phyloP scores from a whole-genome alignment of 1,284 basidiomycete species.

The Tilletia caries region DNA sequence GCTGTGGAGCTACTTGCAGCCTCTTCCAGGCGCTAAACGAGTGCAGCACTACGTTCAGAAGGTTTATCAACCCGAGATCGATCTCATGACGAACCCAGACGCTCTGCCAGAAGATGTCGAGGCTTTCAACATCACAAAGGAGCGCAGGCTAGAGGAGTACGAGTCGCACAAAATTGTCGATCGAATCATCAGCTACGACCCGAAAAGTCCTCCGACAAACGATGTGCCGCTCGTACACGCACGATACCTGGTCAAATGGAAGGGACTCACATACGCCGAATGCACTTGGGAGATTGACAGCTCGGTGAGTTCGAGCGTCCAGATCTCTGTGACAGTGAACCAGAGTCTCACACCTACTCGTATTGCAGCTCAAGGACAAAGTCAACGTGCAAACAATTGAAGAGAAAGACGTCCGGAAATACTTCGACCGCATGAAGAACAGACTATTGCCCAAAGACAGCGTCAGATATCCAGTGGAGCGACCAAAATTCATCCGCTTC shows the following conservation, averaged over 20 bases:
- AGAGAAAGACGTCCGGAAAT: slow-evolving; percentile 71
- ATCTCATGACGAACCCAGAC: slow-evolving; percentile 66
- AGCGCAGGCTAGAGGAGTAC: slow-evolving; percentile 81
- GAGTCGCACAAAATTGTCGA: slow-evolving; percentile 90
- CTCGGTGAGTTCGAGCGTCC: not conserved
- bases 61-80: slow-evolving; percentile 67
- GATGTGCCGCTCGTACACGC: slow-evolving; percentile 61
- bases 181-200: slow-evolving; percentile 77
- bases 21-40: slow-evolving; percentile 76
- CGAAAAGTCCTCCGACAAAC: slow-evolving; percentile 61
- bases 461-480: slow-evolving; percentile 65
- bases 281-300: slow-evolving; percentile 79
- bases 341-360: not conserved
- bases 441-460: slow-evolving; percentile 74
- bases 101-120: slow-evolving; percentile 85
- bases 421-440: slow-evolving; percentile 72
- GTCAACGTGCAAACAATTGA: slow-evolving; percentile 60
- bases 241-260: slow-evolving; percentile 98
- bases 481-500: slow-evolving; percentile 83
- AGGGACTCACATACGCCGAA: slow-evolving; percentile 85
- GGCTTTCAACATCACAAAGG: slow-evolving; percentile 72
- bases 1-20: slow-evolving; percentile 77
- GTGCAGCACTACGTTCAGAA: slow-evolving; percentile 99
- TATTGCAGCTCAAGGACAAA: slow-evolving; percentile 61
- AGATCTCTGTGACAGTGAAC: slow-evolving; percentile 55